Base-by-base conservation (phyloP, 1,284 basidiomycete species). In the Apiotrichum veenhuisii region DNA sequence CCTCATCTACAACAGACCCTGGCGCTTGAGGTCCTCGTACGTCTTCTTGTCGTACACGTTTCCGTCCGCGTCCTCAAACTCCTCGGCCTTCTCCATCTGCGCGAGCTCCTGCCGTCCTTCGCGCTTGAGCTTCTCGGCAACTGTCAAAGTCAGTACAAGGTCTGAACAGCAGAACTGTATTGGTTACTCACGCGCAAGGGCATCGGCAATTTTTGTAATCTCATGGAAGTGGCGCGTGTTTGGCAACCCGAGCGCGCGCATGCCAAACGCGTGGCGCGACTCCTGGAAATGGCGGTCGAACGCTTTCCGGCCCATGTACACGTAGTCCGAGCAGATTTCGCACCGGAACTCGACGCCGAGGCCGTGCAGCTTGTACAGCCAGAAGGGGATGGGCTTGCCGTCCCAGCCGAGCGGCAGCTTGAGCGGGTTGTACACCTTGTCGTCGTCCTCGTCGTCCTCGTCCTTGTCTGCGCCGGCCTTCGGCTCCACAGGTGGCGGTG, bases 191-290 rank as follows among this genome's bases (percentile, higher is more conserved):
- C 44, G 80, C 46, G 92, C 85, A 59, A 98, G 84, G 0, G 94
- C 96, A 79, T 99, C 96, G 67, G 92, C 88, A 64, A 99, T 99
- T 52, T 88, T 85, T 22, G 94, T 98, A 62, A 99, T 97, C 76
- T 97, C 95, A 69, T 96, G 91, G 81, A 98, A 99, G 78, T 99
- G 96, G 74, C 95, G 95, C 1, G 94, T 97, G 68, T 98, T 98
- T 1, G 96, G 96, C 62, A 99, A 80, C 18, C 96, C 96, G 30
- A 99, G 82, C 5, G 96, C 95, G 41, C 93, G 87, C 92, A 99
- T 97, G 30, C 95, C 96, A 67, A 98, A 98, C 1, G 95, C 91
- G 78, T 99, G 96, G 54, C 94, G 82, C 38, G 90, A 89, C 81
- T 98, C 96, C 82, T 91, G 77, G 61, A 67, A 72, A 54, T 77